Evolutionary conservation across 2,329 filamentous ascomycete species (phyloP).

Genomic region (Penicillium sp.): DNA sequence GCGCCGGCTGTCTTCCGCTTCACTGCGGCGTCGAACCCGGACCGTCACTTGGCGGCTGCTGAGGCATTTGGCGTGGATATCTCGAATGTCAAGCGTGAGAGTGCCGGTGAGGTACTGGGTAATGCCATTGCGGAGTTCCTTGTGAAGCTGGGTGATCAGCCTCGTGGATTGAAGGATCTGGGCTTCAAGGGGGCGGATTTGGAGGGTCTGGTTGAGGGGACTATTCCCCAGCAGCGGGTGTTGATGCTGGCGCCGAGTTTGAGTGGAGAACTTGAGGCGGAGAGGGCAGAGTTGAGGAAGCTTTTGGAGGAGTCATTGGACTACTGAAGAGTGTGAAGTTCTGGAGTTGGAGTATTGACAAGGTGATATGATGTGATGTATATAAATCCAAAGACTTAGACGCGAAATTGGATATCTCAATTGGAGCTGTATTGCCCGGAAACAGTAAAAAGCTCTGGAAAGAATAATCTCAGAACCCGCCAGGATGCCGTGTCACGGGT

Average conservation of each 20-base stretch:
- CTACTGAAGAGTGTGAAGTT: conserved; percentile 37
- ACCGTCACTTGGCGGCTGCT: conserved; percentile 82
- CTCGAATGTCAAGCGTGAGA: conserved; percentile 79
- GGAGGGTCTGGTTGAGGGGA: conserved; percentile 84
- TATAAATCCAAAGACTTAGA: neutral
- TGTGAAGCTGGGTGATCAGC: conserved; percentile 80
- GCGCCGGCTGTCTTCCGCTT: conserved; percentile 92
- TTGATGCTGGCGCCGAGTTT: conserved; percentile 85
- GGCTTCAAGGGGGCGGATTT: conserved; percentile 75
- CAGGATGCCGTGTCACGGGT: neutral
- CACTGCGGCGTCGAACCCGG: conserved; percentile 84
- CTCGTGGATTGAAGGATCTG: conserved; percentile 73
- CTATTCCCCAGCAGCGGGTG: conserved; percentile 84
- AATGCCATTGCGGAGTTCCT: conserved; percentile 82
- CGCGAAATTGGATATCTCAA: conserved; percentile 3
- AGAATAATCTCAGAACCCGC: neutral
- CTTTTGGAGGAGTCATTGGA: conserved; percentile 63
- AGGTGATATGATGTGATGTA: neutral
- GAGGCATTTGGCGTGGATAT: conserved; percentile 89
- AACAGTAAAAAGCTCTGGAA: neutral
- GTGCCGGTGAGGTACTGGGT: conserved; percentile 78
- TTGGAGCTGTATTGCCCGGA: neutral
- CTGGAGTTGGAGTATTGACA: neutral
- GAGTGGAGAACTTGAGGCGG: conserved; percentile 62
- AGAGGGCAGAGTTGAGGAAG: conserved; percentile 65